Base-by-base conservation (phyloP, 495 filamentous ascomycete species). In the Aspergillus funiculosus region DNA sequence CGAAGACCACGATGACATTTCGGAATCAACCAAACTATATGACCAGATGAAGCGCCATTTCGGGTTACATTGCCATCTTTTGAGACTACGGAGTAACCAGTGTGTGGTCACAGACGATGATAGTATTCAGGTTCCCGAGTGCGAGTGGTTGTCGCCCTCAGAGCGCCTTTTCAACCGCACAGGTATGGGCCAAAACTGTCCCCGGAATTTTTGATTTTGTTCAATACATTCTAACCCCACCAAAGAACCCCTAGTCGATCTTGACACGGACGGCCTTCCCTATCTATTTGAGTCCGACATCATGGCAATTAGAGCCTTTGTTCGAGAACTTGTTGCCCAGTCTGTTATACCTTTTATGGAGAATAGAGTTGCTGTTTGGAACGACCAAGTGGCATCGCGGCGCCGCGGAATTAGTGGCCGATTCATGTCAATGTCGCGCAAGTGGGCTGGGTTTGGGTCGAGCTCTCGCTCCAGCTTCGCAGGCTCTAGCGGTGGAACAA, bases 21-120 rank as follows among this genome's bases (percentile, higher is more conserved):
- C 80, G 9, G 90, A 89, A 61, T 94, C 83, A 24, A 94, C 86
- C 59, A 77, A 76, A 31, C 72, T 96, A 17, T 98, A 92, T 58
- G 91, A 97, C 50, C 86, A 94, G 60, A 98, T 98, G 92, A 97
- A 97, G 65, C 78, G 90, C 19, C 88, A 95, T 62, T 91, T 97
- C 53, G 92, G 92, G 3, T 69, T 98, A 15, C 89, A 97, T 62
- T 98, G 92, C 61, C 92, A 97, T 63, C 74, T 98, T 2, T 74
- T 98, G 4, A 71, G 92, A 28, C 69, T 98, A 17, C 78, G 91
- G 53, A 89, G 85, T 54, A 83, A 81, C 43, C 84, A 87, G 53
- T 92, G 89, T 64, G 80, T 89, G 13, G 82, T 87, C 27, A 89
- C 88, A 0, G 94, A 97, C 66, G 92, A 96, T 64, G 94, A 97